Evolutionary conservation across 148 eudicot genomes (phyloP).

Genomic region (Diospyros kaki): DNA sequence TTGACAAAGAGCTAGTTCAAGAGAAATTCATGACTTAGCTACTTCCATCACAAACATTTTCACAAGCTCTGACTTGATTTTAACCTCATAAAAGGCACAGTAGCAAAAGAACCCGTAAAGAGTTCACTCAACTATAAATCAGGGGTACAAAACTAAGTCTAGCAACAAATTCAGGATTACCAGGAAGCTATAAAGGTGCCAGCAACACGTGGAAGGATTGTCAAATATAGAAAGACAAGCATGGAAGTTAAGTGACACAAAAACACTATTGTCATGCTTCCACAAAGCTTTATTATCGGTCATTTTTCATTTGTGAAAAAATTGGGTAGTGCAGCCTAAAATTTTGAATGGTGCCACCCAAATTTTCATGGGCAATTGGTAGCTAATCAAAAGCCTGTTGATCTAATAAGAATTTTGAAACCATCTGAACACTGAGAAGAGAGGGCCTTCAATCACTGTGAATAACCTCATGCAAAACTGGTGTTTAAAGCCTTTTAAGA

Average conservation of each 20-base stretch:
- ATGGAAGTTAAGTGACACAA: background rate
- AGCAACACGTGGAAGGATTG: background rate
- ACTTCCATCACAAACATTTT: background rate
- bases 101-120: background rate
- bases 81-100: background rate
- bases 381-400: background rate
- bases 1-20: background rate
- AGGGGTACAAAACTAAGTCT: background rate
- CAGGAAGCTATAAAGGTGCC: too few species aligned
- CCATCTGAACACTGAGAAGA: background rate
- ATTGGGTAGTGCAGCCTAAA: background rate
- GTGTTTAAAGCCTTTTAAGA: background rate
- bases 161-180: background rate
- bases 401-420: background rate
- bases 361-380: background rate
- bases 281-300: background rate
- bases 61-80: background rate
- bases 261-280: background rate
- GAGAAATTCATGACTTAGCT: background rate
- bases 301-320: background rate
- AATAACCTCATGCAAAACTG: conserved; percentile 2
- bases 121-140: background rate
- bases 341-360: background rate
- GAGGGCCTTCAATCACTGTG: background rate
- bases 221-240: background rate